Percentiles rank a stretch among this genome's conserved stretches.
Evolutionary conservation across 345 rosid species (phyloP).

Genomic region (Boechera stricta): DNA sequence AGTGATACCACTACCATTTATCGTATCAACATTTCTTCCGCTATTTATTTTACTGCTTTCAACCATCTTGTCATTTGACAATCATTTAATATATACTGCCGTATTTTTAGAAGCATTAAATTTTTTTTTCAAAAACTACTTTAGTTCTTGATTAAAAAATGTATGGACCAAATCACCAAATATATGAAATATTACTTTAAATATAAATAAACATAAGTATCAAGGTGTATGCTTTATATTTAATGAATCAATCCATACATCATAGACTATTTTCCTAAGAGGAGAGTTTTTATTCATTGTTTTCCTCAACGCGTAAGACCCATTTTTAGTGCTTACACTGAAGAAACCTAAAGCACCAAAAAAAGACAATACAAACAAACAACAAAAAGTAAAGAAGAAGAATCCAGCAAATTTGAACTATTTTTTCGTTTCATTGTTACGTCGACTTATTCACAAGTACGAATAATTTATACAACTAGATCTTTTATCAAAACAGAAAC

Average conservation of each 20-base stretch:
- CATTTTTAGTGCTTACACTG: conserved; percentile 23
- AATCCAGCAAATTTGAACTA: not conserved
- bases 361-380: conserved; percentile 1
- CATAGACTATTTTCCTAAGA: not conserved
- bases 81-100: too few species aligned
- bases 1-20: too few species aligned
- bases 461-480: not conserved
- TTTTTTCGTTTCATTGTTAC: not conserved
- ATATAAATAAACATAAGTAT: not conserved
- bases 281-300: conserved; percentile 24
- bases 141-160: not conserved
- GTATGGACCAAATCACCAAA: not conserved
- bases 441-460: not conserved
- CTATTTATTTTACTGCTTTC: too few species aligned
- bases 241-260: conserved; percentile 23
- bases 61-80: too few species aligned
- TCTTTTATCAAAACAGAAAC: conserved; percentile 11
- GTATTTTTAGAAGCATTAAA: too few species aligned
- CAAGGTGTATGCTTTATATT: not conserved
- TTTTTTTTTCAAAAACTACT: not conserved
- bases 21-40: too few species aligned
- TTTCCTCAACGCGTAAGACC: conserved; percentile 35
- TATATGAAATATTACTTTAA: not conserved
- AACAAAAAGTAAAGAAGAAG: conserved; percentile 10
- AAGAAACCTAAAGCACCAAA: not conserved